These are phyloP conservation scores for Smallanthus sonchifolius DNA, from an alignment of 129 eudicot species.

Conservation along the genomic window DNA sequence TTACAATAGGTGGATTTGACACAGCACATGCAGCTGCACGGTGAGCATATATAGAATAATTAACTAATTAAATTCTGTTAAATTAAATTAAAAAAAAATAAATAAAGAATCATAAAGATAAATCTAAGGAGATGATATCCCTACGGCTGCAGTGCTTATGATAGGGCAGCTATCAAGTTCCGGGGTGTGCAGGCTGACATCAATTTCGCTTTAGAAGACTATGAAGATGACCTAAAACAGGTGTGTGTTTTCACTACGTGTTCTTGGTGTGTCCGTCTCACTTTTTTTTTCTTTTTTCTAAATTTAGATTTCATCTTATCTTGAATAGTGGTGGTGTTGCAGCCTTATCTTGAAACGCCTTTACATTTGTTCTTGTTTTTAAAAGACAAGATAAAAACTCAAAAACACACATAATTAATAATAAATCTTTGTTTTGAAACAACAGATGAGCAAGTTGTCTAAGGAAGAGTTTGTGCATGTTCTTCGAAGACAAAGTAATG, in stretches of 20 bases:
- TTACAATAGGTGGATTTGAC: constrained; percentile 71
- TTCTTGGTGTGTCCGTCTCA: constrained; percentile 4
- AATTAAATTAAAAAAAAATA: background rate
- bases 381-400: constrained; percentile 14
- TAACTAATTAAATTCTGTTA: background rate
- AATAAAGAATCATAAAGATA: background rate
- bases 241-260: constrained; percentile 34
- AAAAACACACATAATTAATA: constrained; percentile 3
- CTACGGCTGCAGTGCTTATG: constrained; percentile 63
- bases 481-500: constrained; percentile 86
- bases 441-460: constrained; percentile 68
- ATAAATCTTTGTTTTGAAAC: constrained; percentile 42
- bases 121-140: background rate
- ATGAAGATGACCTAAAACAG: constrained; percentile 76
- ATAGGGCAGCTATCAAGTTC: constrained; percentile 81
- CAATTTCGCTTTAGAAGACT: constrained; percentile 57
- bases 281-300: background rate
- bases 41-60: constrained; percentile 31
- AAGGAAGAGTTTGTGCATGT: constrained; percentile 98
- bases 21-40: constrained; percentile 91
- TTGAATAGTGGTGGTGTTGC: constrained; percentile 43
- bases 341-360: constrained; percentile 39
- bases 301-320: constrained; percentile 35
- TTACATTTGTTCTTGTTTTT: constrained; percentile 5
- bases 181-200: constrained; percentile 83